Conservation (phyloP, 345 rosid genomes). For the Hibiscus mutabilis region DNA sequence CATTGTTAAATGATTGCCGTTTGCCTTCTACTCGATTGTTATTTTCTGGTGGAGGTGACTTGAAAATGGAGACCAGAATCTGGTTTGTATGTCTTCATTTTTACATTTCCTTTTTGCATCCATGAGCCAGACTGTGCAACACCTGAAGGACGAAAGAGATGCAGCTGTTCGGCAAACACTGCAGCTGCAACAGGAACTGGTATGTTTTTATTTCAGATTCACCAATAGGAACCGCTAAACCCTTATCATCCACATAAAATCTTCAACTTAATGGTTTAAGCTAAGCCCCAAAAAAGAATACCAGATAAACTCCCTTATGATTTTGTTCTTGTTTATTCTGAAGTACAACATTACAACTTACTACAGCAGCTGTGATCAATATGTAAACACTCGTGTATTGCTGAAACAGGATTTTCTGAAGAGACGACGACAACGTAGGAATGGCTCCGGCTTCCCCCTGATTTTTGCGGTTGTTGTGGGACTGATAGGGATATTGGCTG, state of each 20-base stretch:
- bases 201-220: constrained; percentile 15
- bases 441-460: constrained; percentile 51
- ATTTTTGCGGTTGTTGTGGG: constrained; percentile 71
- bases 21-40: neutral
- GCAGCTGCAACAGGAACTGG: constrained; percentile 85
- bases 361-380: neutral
- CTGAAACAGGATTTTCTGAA: constrained; percentile 56
- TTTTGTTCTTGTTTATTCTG: neutral
- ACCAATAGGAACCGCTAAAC: neutral
- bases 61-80: neutral
- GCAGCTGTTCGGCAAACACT: constrained; percentile 66
- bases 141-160: constrained; percentile 79
- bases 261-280: too few species aligned
- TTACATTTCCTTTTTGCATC: constrained; percentile 4
- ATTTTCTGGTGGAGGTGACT: neutral
- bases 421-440: constrained; percentile 55
- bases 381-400: neutral
- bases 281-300: neutral
- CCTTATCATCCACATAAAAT: neutral
- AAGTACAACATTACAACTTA: neutral
- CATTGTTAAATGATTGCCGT: neutral
- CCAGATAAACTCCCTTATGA: neutral
- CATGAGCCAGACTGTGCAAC: constrained; percentile 47
- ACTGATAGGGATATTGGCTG: constrained; percentile 67
- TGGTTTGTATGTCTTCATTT: neutral